These are phyloP conservation scores for Brassica juncea DNA, from an alignment of 345 rosid genomes.

Conservation along the genomic window DNA sequence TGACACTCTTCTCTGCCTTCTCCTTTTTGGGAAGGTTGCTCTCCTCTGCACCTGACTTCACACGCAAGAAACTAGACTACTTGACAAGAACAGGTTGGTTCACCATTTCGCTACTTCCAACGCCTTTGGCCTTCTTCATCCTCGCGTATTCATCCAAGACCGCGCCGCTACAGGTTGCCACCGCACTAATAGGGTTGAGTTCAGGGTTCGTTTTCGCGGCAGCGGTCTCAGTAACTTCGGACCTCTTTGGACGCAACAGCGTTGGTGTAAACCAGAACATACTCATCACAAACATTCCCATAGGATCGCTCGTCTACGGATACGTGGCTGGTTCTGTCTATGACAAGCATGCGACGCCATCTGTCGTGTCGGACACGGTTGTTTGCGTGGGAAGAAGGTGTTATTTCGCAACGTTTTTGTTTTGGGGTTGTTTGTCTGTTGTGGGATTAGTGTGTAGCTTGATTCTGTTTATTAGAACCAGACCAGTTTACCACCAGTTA, in stretches of 20 bases:
- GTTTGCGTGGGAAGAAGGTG: conserved; percentile 83
- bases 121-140: conserved; percentile 65
- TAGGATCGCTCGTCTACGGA: conserved; percentile 82
- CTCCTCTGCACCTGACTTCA: conserved; percentile 78
- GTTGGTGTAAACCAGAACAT: conserved; percentile 82
- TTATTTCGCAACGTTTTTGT: conserved; percentile 69
- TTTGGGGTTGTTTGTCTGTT: conserved; percentile 80
- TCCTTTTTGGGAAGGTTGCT: conserved; percentile 86
- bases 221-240: conserved; percentile 82
- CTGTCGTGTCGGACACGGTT: conserved; percentile 13
- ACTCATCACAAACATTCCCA: conserved; percentile 80
- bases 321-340: conserved; percentile 73
- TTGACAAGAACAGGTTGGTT: conserved; percentile 87
- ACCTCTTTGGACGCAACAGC: conserved; percentile 79
- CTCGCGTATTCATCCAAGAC: conserved; percentile 53
- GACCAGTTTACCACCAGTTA: conserved; percentile 72
- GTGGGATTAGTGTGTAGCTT: conserved; percentile 64
- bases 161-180: conserved; percentile 42
- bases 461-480: conserved; percentile 74
- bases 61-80: conserved; percentile 47
- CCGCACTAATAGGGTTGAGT: conserved; percentile 69
- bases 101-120: conserved; percentile 62
- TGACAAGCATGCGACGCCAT: conserved; percentile 48
- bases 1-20: conserved; percentile 74
- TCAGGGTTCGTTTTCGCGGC: conserved; percentile 78